phyloP scores from a whole-genome alignment of 2,329 filamentous ascomycete species.

The Pyrenochaeta sp. region DNA sequence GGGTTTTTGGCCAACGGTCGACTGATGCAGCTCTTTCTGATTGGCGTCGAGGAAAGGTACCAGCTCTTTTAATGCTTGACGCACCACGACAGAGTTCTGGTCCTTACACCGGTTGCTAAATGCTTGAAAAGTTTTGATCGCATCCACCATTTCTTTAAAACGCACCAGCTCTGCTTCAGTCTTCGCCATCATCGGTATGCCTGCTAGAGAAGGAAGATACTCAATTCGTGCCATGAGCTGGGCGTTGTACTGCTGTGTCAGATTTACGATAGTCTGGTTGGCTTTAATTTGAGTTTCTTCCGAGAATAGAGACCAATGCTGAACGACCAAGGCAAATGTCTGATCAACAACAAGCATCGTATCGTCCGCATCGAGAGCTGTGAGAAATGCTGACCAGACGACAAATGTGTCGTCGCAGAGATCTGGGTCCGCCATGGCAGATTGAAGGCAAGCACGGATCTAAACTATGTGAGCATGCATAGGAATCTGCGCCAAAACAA shows the following conservation, averaged over 20 bases:
- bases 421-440: slow-evolving; percentile 76
- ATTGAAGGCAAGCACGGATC: slow-evolving; percentile 92
- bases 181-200: slow-evolving; percentile 73
- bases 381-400: slow-evolving; percentile 84
- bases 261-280: slow-evolving; percentile 67
- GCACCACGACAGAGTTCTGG: slow-evolving; percentile 86
- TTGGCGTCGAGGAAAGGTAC: slow-evolving; percentile 74
- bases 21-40: slow-evolving; percentile 80
- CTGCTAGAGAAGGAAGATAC: slow-evolving; percentile 78
- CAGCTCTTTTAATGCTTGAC: slow-evolving; percentile 81
- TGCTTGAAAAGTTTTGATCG: slow-evolving; percentile 71
- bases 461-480: slow-evolving; percentile 50
- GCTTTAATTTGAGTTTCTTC: slow-evolving; percentile 67
- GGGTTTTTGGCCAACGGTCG: slow-evolving; percentile 83
- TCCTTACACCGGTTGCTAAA: slow-evolving; percentile 79
- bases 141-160: slow-evolving; percentile 71
- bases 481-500: slow-evolving; percentile 8
- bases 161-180: slow-evolving; percentile 71
- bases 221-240: slow-evolving; percentile 73
- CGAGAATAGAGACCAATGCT: slow-evolving; percentile 78
- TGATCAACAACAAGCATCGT: slow-evolving; percentile 83
- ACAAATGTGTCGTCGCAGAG: slow-evolving; percentile 82
- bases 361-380: slow-evolving; percentile 75
- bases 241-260: slow-evolving; percentile 70
- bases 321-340: slow-evolving; percentile 85